Base-by-base conservation (phyloP, 164 flowering plant species). In the Paratinospora sagittata region DNA sequence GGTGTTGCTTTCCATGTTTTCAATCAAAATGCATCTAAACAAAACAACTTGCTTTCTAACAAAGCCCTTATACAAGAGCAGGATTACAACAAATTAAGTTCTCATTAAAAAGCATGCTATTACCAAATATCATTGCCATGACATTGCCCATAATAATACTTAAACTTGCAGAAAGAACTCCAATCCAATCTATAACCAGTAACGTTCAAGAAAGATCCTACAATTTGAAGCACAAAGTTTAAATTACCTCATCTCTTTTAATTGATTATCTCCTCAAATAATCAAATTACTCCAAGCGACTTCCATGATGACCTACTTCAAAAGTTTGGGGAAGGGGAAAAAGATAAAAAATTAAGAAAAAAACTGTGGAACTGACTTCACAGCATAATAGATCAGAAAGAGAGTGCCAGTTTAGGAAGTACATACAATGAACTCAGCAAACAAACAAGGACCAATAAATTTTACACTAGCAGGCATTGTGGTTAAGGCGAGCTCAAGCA, bases 211-310 rank as follows among this genome's bases (percentile, higher is more conserved):
- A 43, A 43, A 43, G 19, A 55, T 69, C 37, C 72, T 55, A 10
- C 8, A 30, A 19, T n/a, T 36, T 33, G 37, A 63, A 33, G 34
- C 21, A 47, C 14, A 33, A 13, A 61, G 41, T 2, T 11, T 33
- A 47, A 63, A 52, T 77, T 76, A 80, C 82, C 70, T 74, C 82
- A 80, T 80, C 33, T 72, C 43, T 49, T 66, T 37, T 33, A 34
- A 52, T 69, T 47, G 16, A 21, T 17, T 16, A 49, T 70, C 66
- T 9, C 73, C 63, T 67, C 16, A 33, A 19, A 64, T 4, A 0
- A 62, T 26, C 36, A 67, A 24, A 66, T 0, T 66, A 74, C 4
- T n/a, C 66, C n/a, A n/a, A 72, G 68, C 43, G 60, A 57, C n/a
- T 45, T 33, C 71, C n/a, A 45, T 36, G 39, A 6, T 45, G 24